A percentile compares a stretch with the other conserved stretches of the same genome.
phyloP scores from a whole-genome alignment of 2,329 filamentous ascomycete species.

The Dryadomyces quercivorus region DNA sequence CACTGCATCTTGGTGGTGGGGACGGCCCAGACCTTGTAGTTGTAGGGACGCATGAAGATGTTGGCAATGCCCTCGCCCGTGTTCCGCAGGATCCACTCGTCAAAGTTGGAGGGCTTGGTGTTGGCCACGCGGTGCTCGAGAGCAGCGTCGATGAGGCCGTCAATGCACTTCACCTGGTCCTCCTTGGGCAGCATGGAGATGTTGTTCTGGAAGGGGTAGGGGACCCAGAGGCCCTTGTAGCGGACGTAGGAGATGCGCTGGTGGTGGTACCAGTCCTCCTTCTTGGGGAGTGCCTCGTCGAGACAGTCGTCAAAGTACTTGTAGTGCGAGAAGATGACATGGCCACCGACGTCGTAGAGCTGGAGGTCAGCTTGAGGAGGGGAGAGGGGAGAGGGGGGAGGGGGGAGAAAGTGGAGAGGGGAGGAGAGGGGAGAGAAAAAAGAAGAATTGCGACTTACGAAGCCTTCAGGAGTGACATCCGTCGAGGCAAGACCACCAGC shows the following conservation, averaged over 20 bases:
- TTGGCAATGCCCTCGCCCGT: constrained; percentile 83
- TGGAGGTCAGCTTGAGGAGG: constrained; percentile 31
- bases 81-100: constrained; percentile 95
- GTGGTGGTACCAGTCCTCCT: constrained; percentile 94
- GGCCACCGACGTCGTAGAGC: constrained; percentile 97
- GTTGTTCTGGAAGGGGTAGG: constrained; percentile 99
- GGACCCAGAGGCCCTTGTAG: constrained; percentile 92
- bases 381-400: no score
- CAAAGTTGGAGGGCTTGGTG: constrained; percentile 91
- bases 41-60: constrained; percentile 98
- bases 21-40: constrained; percentile 99
- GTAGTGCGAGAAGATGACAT: constrained; percentile 99
- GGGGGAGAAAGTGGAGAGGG: no score
- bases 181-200: constrained; percentile 97
- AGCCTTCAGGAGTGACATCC: constrained; percentile 89
- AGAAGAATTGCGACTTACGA: constrained; percentile 48
- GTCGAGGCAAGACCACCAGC: constrained; percentile 94
- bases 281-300: constrained; percentile 87
- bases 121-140: constrained; percentile 75
- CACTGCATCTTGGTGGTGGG: constrained; percentile 99
- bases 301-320: constrained; percentile 99
- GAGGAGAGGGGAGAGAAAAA: no score
- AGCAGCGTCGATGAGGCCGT: constrained; percentile 91
- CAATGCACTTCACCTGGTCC: constrained; percentile 87
- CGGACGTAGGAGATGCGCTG: constrained; percentile 98